Conservation (phyloP, 2,329 filamentous ascomycete species). For the Triangularia setosa region DNA sequence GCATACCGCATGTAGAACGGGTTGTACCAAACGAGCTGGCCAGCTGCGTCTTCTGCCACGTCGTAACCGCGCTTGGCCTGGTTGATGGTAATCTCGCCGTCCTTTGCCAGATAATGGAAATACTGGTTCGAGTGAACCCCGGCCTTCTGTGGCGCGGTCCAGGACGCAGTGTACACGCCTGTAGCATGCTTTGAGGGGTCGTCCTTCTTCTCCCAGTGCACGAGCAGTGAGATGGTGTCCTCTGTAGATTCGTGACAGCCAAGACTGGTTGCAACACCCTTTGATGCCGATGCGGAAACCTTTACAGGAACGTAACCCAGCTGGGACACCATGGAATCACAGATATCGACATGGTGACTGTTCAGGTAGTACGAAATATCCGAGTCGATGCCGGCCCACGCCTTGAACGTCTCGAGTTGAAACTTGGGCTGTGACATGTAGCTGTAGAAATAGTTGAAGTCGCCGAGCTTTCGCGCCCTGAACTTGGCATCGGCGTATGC, state of each 20-base stretch:
- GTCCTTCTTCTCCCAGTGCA: conserved; percentile 76
- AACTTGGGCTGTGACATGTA: conserved; percentile 95
- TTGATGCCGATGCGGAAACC: conserved; percentile 73
- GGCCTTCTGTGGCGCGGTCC: conserved; percentile 88
- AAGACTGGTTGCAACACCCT: conserved; percentile 71
- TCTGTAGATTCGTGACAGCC: conserved; percentile 80
- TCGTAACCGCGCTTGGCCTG: conserved; percentile 95
- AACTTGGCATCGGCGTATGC: conserved; percentile 84
- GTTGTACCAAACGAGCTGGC: conserved; percentile 79
- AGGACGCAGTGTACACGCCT: conserved; percentile 88
- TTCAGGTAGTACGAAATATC: conserved; percentile 97
- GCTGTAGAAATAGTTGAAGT: conserved; percentile 98
- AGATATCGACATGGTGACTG: conserved; percentile 89
- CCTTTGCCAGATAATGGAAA: conserved; percentile 86
- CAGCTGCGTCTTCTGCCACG: conserved; percentile 74
- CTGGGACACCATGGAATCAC: conserved; percentile 80
- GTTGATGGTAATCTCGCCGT: conserved; percentile 83
- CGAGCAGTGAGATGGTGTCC: conserved; percentile 87
- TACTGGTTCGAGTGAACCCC: conserved; percentile 97
- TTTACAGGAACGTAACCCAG: conserved; percentile 70
- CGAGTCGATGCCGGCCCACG: conserved; percentile 86
- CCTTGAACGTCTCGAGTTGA: conserved; percentile 90
- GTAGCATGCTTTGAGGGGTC: conserved; percentile 70
- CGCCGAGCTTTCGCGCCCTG: conserved; percentile 71
- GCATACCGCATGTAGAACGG: conserved; percentile 96